These are phyloP conservation scores for Pseudohyphozyma bogoriensis DNA, from an alignment of 768 basidiomycete species.

Conservation along the genomic window DNA sequence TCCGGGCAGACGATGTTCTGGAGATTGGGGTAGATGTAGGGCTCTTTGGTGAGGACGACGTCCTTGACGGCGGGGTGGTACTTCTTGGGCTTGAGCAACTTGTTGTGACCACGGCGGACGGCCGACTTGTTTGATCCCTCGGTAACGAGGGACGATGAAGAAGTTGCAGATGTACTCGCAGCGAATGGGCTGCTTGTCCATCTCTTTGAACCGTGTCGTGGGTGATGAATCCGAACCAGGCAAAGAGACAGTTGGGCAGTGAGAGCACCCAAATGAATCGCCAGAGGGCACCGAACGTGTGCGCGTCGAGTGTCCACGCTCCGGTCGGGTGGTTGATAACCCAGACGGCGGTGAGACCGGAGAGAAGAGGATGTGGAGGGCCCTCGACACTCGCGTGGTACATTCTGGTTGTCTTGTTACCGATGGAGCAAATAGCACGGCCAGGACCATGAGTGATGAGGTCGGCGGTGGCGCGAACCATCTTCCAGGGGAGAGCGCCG, in stretches of 20 bases:
- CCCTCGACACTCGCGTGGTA: conserved; percentile 31
- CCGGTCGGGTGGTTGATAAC: conserved; percentile 33
- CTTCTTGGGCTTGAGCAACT: too few relatives aligned
- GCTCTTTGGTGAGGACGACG: too few relatives aligned
- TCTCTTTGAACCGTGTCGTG: conserved; percentile 31
- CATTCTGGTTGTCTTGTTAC: conserved; percentile 28
- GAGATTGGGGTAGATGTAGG: too few relatives aligned
- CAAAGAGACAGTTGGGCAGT: conserved; percentile 35
- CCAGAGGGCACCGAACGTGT: conserved; percentile 35
- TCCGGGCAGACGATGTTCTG: too few relatives aligned
- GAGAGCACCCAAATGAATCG: conserved; percentile 36
- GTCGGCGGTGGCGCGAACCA: conserved; percentile 25
- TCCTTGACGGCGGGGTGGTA: too few relatives aligned
- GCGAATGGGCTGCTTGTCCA: conserved; percentile 34
- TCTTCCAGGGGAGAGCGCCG: conserved; percentile 31
- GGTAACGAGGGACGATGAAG: too few relatives aligned
- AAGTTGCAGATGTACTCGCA: conserved; percentile 37
- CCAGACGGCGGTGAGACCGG: conserved; percentile 33
- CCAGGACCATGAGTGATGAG: conserved; percentile 29
- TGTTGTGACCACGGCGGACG: too few relatives aligned
- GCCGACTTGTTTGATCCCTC: too few relatives aligned
- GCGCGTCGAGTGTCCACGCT: conserved; percentile 29
- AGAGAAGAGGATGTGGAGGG: conserved; percentile 34
- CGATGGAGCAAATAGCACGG: conserved; percentile 13
- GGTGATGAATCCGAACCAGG: conserved; percentile 35